Base-by-base conservation (phyloP, 75 land plant species). In the Ceratopteris richardii region DNA sequence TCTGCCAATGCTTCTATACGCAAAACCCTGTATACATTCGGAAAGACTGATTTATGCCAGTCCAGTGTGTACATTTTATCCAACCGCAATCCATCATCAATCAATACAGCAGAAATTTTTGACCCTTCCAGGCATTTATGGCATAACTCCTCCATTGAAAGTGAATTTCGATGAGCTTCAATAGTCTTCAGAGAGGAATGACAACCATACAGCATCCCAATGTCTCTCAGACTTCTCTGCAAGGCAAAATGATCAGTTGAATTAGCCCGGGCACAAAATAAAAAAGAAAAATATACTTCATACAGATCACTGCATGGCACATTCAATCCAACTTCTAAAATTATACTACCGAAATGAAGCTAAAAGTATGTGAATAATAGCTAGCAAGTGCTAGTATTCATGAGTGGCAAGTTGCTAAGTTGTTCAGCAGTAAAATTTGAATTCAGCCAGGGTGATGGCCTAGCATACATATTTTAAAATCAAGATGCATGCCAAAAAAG, bases 1-100 rank as follows among this genome's bases (percentile, higher is more conserved):
- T 94, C 87, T 13, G 98, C 98, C 16, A 88, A 54, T 6, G 67
- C 70, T 53, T 94, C 98, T 37, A 94, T 89, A 58, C 98, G 66
- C 54, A 85, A 56, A 18, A 94, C 71, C 37, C 90, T 76, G 56
- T 86, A 82, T 47, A 86, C 95, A 61, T 54, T 31, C 3, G 85
- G 85, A 31, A 70, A 74, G 68, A 54, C 66, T 23, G 39, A 41
- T 52, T 70, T 67, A 58, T 94, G 98, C 98, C 98, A 94, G 18
- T 69, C 71, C 46, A 80, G 60, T n/a, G 71, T 58, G 55, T 78
- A 70, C 82, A 68, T 89, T 55, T 83, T 83, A 67, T 86, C 85
- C 44, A 94, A 69, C 17, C 61, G 51, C 22, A 94, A 59, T 33
- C 98, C 98, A 77, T 88, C 94, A 66, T 94, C 98, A 39, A 94